These are phyloP conservation scores for Perilla frutescens DNA, from an alignment of 257 asterid species.

Conservation along the genomic window DNA sequence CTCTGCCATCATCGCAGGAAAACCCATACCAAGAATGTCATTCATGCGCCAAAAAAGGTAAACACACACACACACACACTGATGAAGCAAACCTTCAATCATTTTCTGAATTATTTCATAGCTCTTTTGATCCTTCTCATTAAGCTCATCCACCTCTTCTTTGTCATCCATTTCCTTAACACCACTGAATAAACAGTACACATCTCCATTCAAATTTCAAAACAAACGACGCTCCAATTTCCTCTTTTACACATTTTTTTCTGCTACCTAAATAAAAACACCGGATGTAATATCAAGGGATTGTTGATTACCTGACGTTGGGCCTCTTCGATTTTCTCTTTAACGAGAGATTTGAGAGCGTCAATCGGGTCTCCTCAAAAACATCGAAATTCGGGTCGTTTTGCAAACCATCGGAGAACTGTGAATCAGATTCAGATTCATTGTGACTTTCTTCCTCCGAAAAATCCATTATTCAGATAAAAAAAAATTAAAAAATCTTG, in stretches of 20 bases:
- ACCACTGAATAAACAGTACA: slow-evolving; percentile 34
- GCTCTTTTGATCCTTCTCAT: slow-evolving; percentile 54
- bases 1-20: slow-evolving; percentile 42
- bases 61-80: background rate
- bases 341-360: slow-evolving; percentile 62
- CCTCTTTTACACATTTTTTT: background rate
- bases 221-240: slow-evolving; percentile 1
- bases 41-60: background rate
- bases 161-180: slow-evolving; percentile 37
- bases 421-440: slow-evolving; percentile 44
- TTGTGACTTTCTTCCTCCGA: slow-evolving; percentile 19
- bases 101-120: slow-evolving; percentile 53
- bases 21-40: background rate
- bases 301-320: slow-evolving; percentile 35
- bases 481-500: background rate
- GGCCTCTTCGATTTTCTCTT: slow-evolving; percentile 31
- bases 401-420: slow-evolving; percentile 61
- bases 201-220: background rate
- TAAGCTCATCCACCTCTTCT: slow-evolving; percentile 46
- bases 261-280: too few relatives aligned
- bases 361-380: slow-evolving; percentile 55
- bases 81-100: slow-evolving; percentile 53
- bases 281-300: background rate
- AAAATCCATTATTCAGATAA: slow-evolving; percentile 36
- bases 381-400: slow-evolving; percentile 59